Evolutionary conservation across 192 early-diverging fungal species (phyloP).

Genomic region (Pilobolus umbonatus): DNA sequence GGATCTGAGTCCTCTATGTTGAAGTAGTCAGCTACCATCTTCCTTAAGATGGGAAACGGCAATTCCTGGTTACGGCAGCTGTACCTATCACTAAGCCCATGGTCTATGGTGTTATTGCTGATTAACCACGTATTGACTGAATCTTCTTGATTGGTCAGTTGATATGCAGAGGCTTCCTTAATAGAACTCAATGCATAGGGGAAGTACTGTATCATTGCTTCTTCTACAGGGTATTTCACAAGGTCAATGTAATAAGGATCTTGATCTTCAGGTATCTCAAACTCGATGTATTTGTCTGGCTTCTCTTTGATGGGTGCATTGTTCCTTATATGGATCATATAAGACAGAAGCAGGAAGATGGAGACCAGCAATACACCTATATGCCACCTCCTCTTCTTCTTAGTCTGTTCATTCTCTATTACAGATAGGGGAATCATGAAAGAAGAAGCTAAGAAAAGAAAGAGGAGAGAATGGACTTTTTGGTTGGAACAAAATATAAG

Average conservation of each 20-base stretch:
- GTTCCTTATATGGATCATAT: too few species aligned
- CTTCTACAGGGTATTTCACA: slow-evolving; percentile 11
- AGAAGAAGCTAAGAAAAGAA: too few species aligned
- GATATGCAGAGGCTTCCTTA: not conserved
- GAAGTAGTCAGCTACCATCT: slow-evolving; percentile 3
- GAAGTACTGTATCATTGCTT: slow-evolving; percentile 4
- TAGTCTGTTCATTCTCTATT: too few species aligned
- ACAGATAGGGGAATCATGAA: too few species aligned
- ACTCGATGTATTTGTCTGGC: not conserved
- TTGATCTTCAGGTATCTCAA: not conserved
- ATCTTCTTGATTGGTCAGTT: not conserved
- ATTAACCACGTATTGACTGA: too few species aligned
- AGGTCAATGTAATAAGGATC: not conserved
- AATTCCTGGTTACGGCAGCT: slow-evolving; percentile 4
- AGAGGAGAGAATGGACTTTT: too few species aligned
- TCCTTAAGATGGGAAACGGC: slow-evolving; percentile 19
- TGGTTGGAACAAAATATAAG: too few species aligned
- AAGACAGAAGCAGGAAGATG: too few species aligned
- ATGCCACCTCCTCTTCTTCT: too few species aligned
- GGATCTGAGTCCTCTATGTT: not conserved
- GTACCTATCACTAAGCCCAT: too few species aligned
- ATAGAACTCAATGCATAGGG: not conserved
- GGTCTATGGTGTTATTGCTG: too few species aligned
- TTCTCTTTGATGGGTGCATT: not conserved
- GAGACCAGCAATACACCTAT: too few species aligned